A percentile compares a stretch with the other conserved stretches of the same genome.
phyloP scores from a whole-genome alignment of 2,329 filamentous ascomycete species.

The Aspergillus sp. region DNA sequence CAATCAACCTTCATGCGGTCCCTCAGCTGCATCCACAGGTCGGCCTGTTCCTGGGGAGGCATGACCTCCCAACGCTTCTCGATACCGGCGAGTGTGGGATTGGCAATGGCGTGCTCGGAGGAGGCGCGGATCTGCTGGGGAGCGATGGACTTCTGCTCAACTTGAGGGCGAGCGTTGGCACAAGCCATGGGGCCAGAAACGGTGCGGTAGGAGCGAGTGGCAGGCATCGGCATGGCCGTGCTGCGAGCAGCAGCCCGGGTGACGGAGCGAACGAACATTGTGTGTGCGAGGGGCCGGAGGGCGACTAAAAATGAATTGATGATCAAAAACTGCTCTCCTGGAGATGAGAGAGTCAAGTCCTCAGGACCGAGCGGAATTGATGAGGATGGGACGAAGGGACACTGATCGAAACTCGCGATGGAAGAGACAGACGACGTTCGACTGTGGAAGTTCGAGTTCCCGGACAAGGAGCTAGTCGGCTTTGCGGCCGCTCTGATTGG shows the following conservation, averaged over 20 bases:
- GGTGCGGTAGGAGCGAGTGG: slow-evolving; percentile 38
- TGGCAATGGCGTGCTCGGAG: slow-evolving; percentile 91
- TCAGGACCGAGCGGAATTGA: slow-evolving; percentile 30
- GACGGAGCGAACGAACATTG: slow-evolving; percentile 53
- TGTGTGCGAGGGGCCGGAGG: slow-evolving; percentile 40
- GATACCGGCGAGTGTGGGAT: slow-evolving; percentile 95
- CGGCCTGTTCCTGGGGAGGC: slow-evolving; percentile 98
- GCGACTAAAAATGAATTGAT: slow-evolving; percentile 38
- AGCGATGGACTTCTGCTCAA: slow-evolving; percentile 40
- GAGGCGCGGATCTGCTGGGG: slow-evolving; percentile 59
- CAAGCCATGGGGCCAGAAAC: slow-evolving; percentile 41
- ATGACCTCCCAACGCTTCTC: slow-evolving; percentile 99
- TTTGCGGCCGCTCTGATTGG: slow-evolving; percentile 43
- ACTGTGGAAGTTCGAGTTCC: slow-evolving; percentile 45
- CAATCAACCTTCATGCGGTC: slow-evolving; percentile 99
- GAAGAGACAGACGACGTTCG: slow-evolving; percentile 39
- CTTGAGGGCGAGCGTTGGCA: slow-evolving; percentile 41
- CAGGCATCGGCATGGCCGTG: slow-evolving; percentile 41
- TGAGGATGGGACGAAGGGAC: slow-evolving; percentile 33
- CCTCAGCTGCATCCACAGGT: slow-evolving; percentile 97
- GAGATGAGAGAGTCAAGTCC: slow-evolving; percentile 27
- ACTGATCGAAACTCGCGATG: slow-evolving; percentile 34
- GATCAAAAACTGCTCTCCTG: slow-evolving; percentile 24
- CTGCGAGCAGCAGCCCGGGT: slow-evolving; percentile 51
- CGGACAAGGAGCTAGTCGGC: slow-evolving; percentile 38